phyloP scores from a whole-genome alignment of 23 red algal species.

The Cyanidioschyzon merolae region DNA sequence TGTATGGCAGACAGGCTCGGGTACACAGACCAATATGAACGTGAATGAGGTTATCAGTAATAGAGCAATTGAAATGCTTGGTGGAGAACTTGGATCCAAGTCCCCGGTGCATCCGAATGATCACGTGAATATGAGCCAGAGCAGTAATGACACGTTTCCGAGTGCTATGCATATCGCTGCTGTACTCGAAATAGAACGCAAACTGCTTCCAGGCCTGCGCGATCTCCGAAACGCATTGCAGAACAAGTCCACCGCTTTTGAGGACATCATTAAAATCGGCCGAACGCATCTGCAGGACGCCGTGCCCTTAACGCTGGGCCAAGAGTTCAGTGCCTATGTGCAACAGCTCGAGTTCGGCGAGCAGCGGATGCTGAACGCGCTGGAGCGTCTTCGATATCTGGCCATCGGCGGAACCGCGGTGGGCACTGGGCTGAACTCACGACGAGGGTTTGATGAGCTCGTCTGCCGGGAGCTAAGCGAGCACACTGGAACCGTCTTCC shows the following conservation, averaged over 20 bases:
- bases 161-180: constrained; percentile 97
- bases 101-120: constrained; percentile 90
- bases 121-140: constrained; percentile 94
- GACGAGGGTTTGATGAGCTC: constrained; percentile 58
- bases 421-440: constrained; percentile 87
- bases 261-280: constrained; percentile 83
- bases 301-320: constrained; percentile 70
- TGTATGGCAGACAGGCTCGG: constrained; percentile 97
- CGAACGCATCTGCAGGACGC: constrained; percentile 97
- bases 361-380: constrained; percentile 29
- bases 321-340: constrained; percentile 85
- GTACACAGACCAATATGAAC: constrained; percentile 99
- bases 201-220: constrained; percentile 52
- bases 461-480: constrained; percentile 51
- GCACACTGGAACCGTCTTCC: constrained; percentile 59
- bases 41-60: constrained; percentile 95
- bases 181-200: constrained; percentile 35
- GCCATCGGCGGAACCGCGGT: constrained; percentile 98
- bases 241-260: constrained; percentile 44
- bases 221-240: constrained; percentile 51
- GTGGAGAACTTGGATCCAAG: constrained; percentile 72
- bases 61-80: constrained; percentile 87
- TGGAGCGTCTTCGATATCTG: constrained; percentile 62
- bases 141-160: constrained; percentile 94
- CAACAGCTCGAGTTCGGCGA: constrained; percentile 51